Evolutionary conservation across 2,329 filamentous ascomycete genomes (phyloP), one percentile per base, ranked within the genome.

Genomic region (Colletotrichum sojae): DNA sequence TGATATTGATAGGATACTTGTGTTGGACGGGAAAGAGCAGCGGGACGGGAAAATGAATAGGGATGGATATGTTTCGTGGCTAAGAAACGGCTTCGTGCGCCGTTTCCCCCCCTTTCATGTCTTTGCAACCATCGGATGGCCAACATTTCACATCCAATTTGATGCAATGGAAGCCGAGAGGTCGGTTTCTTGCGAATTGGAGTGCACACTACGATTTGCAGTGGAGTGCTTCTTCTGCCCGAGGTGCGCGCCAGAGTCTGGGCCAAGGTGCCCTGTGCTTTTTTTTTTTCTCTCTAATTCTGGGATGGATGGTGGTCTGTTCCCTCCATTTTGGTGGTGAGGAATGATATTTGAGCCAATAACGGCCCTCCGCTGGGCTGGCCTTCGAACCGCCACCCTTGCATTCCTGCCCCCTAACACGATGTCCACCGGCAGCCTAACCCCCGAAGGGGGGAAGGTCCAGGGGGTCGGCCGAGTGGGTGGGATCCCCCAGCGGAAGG

Each of bases 291-390:
- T 43, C 18, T 52, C 52, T 43, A 15, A 25, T n/a, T 36, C 31
- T 49, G 61, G 52, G 27, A 57, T 45, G 61, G 40, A 36, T 63
- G 61, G 61, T 63, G 61, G 61, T 63, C 61, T 31, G 61, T 63
- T 31, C 49, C 49, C 45, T 48, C 45, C 16, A n/a, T 10, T 51
- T 15, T 46, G 48, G 40, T 49, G 54, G 46, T 62, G 22, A 53
- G 22, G 22, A 25, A 25, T 25, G 22, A 25, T 4, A 43, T 61
- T 25, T 18, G 43, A 52, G 57, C 57, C 57, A 43, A 61, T 61
- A 40, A 48, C 46, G 57, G 52, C 57, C 57, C 20, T 61, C 20
- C 57, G 43, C 20, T 52, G 46, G 27, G 27, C 46, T 52, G 20
- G 31, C 48, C 57, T n/a, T 39, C 39, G 60, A 45, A n/a, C 43